Conservation (phyloP, 2,329 filamentous ascomycete genomes). For the Fusarium falciforme region DNA sequence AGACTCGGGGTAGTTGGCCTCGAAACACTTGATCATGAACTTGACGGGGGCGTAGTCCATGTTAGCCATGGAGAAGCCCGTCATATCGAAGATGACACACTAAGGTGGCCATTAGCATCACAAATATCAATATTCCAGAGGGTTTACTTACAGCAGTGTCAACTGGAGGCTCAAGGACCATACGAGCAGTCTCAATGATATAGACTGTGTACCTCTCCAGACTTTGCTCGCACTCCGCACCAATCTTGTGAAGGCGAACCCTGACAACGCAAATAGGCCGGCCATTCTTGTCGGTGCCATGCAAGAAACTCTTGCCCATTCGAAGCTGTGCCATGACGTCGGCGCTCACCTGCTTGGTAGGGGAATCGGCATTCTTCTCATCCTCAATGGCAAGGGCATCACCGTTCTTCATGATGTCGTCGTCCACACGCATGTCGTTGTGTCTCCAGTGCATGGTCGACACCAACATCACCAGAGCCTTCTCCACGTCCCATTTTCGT, state of each 20-base stretch:
- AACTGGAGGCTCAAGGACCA: constrained; percentile 81
- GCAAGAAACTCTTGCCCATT: constrained; percentile 92
- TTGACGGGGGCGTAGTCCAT: constrained; percentile 99
- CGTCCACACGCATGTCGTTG: constrained; percentile 86
- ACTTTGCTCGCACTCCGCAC: constrained; percentile 83
- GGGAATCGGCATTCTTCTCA: constrained; percentile 66
- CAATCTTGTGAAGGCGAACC: constrained; percentile 82
- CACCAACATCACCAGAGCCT: constrained; percentile 92
- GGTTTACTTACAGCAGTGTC: constrained; percentile 84
- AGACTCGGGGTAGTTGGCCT: constrained; percentile 97
- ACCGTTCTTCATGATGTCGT: constrained; percentile 83
- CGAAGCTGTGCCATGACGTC: constrained; percentile 88
- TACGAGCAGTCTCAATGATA: constrained; percentile 91
- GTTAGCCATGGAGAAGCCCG: constrained; percentile 90
- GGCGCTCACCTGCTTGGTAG: constrained; percentile 73
- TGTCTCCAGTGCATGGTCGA: constrained; percentile 94
- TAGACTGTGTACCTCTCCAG: constrained; percentile 93
- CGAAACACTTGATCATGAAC: constrained; percentile 99
- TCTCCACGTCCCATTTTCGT: constrained; percentile 96
- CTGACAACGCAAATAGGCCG: constrained; percentile 89
- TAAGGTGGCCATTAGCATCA: constrained; percentile 51
- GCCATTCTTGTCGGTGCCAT: constrained; percentile 85
- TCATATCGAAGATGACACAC: constrained; percentile 97
- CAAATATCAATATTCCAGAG: background rate
- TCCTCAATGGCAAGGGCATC: constrained; percentile 74